A percentile compares a stretch with the other conserved stretches of the same genome.
Conservation (phyloP, 805 yeast species). For the Lachancea thermotolerans region DNA sequence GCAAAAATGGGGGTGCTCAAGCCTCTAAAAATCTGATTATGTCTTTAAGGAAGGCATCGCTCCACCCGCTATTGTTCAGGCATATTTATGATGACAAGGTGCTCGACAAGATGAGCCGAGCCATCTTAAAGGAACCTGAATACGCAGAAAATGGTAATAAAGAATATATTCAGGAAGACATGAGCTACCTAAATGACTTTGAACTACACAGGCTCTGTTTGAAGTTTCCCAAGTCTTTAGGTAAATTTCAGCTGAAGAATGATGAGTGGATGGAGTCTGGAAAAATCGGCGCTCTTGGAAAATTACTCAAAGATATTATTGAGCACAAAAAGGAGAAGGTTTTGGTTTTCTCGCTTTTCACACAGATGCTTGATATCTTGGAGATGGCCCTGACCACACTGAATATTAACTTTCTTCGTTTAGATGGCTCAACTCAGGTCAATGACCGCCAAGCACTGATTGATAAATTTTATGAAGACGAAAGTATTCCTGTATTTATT, state of each 20-base stretch:
- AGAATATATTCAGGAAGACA: slow-evolving; percentile 79
- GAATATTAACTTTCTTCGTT: slow-evolving; percentile 64
- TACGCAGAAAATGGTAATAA: slow-evolving; percentile 68
- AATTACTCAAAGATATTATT: slow-evolving; percentile 52
- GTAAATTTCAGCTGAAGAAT: slow-evolving; percentile 45
- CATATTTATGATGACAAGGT: slow-evolving; percentile 47
- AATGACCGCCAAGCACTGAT: slow-evolving; percentile 88
- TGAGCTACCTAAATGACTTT: slow-evolving; percentile 90
- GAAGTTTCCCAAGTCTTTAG: slow-evolving; percentile 61
- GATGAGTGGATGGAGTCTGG: slow-evolving; percentile 63
- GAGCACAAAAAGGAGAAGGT: slow-evolving; percentile 52
- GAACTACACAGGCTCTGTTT: slow-evolving; percentile 73
- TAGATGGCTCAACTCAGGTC: slow-evolving; percentile 93
- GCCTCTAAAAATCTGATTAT: slow-evolving; percentile 62
- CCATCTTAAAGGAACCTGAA: slow-evolving; percentile 73
- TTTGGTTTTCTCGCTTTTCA: slow-evolving; percentile 82
- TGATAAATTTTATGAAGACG: slow-evolving; percentile 80
- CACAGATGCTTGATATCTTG: slow-evolving; percentile 83
- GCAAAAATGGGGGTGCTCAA: slow-evolving; percentile 14
- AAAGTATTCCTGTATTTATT: slow-evolving; percentile 74
- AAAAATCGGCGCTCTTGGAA: slow-evolving; percentile 53
- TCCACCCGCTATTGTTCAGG: slow-evolving; percentile 87
- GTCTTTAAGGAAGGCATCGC: slow-evolving; percentile 85
- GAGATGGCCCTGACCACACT: slow-evolving; percentile 64
- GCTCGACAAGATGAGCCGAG: slow-evolving; percentile 62